Evolutionary conservation across 2,329 filamentous ascomycete species (phyloP).

Genomic region (Rhytidhysteron rufulum): DNA sequence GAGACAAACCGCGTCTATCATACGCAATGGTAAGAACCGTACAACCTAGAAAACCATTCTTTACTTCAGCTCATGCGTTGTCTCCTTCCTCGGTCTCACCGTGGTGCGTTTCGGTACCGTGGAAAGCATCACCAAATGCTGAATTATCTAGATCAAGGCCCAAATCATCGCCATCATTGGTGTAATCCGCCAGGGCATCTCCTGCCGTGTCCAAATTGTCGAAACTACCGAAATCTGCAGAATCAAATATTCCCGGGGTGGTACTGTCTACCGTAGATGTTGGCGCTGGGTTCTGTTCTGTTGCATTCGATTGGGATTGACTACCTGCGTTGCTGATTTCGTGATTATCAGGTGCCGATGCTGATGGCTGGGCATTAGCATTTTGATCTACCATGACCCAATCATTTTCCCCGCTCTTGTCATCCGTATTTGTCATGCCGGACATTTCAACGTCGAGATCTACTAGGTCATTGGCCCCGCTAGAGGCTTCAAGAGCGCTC

Average conservation of each 20-base stretch:
- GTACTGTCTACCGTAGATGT: slow-evolving; percentile 25
- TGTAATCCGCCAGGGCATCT: slow-evolving; percentile 36
- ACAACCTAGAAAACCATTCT: too few species aligned
- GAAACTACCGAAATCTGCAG: slow-evolving; percentile 32
- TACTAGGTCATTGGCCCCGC: slow-evolving; percentile 30
- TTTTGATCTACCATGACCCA: slow-evolving; percentile 33
- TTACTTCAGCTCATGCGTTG: slow-evolving; percentile 19
- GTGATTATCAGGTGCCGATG: slow-evolving; percentile 15
- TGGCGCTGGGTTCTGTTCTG: slow-evolving; percentile 10
- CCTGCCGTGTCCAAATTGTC: slow-evolving; percentile 37
- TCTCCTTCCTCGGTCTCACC: slow-evolving; percentile 26
- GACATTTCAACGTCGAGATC: slow-evolving; percentile 55
- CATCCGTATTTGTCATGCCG: slow-evolving; percentile 44
- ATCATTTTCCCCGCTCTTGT: slow-evolving; percentile 26
- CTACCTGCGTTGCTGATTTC: slow-evolving; percentile 11
- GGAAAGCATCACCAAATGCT: slow-evolving; percentile 39
- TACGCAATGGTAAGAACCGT: too few species aligned
- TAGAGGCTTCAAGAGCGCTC: slow-evolving; percentile 19
- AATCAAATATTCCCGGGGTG: slow-evolving; percentile 33
- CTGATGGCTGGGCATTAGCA: slow-evolving; percentile 6
- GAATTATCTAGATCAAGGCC: slow-evolving; percentile 36
- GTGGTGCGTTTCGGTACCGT: slow-evolving; percentile 33
- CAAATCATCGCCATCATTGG: slow-evolving; percentile 29
- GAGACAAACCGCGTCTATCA: too few species aligned
- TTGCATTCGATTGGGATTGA: slow-evolving; percentile 9